A percentile compares a stretch with the other conserved stretches of the same genome.
Evolutionary conservation across 306 rosid species (phyloP).

Genomic region (Quercus gilva): DNA sequence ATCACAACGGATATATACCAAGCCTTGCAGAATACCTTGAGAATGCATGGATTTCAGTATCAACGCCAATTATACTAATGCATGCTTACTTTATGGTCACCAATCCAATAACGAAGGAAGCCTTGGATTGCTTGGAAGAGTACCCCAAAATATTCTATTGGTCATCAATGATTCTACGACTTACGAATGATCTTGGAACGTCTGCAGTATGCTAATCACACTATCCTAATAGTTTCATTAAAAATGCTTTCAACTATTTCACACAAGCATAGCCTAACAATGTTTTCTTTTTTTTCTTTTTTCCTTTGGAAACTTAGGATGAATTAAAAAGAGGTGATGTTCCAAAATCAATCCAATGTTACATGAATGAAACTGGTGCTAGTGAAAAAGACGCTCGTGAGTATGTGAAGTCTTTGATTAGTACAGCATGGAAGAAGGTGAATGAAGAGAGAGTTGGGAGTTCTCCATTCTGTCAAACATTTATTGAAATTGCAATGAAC

Average conservation of each 20-base stretch:
- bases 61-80: background rate
- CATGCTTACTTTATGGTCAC: conserved; percentile 15
- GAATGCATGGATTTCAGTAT: conserved; percentile 26
- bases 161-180: conserved; percentile 10
- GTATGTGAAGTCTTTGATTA: conserved; percentile 10
- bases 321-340: conserved; percentile 22
- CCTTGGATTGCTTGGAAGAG: background rate
- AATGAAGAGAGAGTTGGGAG: background rate
- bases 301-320: background rate
- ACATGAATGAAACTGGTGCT: conserved; percentile 33
- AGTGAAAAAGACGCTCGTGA: conserved; percentile 20
- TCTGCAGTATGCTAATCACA: background rate
- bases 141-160: background rate
- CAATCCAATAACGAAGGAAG: conserved; percentile 7
- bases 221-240: background rate
- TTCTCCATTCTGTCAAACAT: conserved; percentile 6
- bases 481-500: conserved; percentile 1
- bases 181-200: conserved; percentile 29
- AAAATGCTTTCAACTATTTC: background rate
- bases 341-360: conserved; percentile 32
- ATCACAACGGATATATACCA: conserved; percentile 11
- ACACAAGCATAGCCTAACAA: background rate
- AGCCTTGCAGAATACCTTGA: conserved; percentile 26
- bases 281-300: background rate
- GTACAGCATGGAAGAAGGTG: conserved; percentile 19